Conservation (phyloP, 352 stramenopile genomes). For the Phytophthora sp. region DNA sequence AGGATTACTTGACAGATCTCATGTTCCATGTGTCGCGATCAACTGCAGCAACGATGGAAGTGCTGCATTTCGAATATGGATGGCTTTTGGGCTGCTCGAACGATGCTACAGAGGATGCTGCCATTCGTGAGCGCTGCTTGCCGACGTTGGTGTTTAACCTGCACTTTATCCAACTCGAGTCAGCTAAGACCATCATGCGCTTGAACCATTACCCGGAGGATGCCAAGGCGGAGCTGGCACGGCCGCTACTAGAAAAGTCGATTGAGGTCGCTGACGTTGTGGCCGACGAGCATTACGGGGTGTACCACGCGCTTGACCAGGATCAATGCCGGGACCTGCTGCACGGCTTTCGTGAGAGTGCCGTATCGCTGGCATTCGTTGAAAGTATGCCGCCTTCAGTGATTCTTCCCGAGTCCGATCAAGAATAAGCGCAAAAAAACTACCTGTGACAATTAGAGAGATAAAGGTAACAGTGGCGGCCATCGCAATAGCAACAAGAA, state of each 20-base stretch:
- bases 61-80: conserved; percentile 81
- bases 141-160: conserved; percentile 74
- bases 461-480: conserved; percentile 18
- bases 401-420: conserved; percentile 25
- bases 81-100: conserved; percentile 70
- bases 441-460: conserved; percentile 41
- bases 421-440: conserved; percentile 32
- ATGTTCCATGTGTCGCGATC: conserved; percentile 78
- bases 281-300: conserved; percentile 76
- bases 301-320: conserved; percentile 63
- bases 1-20: conserved; percentile 72
- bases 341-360: conserved; percentile 70
- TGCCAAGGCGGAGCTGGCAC: conserved; percentile 62
- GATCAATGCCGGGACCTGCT: conserved; percentile 76
- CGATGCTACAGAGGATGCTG: conserved; percentile 48
- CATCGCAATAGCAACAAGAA: conserved; percentile 35
- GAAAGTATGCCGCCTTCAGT: conserved; percentile 37
- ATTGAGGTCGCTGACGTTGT: conserved; percentile 81
- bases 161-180: conserved; percentile 82
- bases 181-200: conserved; percentile 70
- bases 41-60: conserved; percentile 58
- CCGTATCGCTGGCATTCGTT: conserved; percentile 64
- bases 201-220: conserved; percentile 68
- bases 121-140: conserved; percentile 62
- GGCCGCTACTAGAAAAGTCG: conserved; percentile 71